Percentiles rank a stretch among this genome's conserved stretches.
Conservation (phyloP, 306 rosid species). For the Potentilla sterilis region DNA sequence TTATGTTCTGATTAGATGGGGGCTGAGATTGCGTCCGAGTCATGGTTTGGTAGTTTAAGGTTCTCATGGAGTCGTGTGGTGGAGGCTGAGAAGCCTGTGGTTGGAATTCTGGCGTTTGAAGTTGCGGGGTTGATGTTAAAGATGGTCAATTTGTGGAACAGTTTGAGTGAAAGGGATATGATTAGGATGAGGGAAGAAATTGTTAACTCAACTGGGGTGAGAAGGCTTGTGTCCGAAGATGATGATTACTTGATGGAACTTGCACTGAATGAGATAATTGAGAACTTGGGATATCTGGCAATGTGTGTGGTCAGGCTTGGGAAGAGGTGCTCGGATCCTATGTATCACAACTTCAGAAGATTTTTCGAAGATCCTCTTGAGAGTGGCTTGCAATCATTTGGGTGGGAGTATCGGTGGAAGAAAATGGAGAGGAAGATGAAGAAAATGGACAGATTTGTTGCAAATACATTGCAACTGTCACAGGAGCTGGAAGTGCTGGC, state of each 20-base stretch:
- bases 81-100: conserved; percentile 41
- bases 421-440: conserved; percentile 84
- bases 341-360: conserved; percentile 51
- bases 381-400: conserved; percentile 45
- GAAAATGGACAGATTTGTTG: conserved; percentile 78
- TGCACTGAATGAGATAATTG: conserved; percentile 59
- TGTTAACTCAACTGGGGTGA: conserved; percentile 54
- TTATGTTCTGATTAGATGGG: conserved; percentile 33
- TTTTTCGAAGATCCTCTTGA: conserved; percentile 54
- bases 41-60: conserved; percentile 44
- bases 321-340: conserved; percentile 55
- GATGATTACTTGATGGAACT: conserved; percentile 58
- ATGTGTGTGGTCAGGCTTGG: conserved; percentile 62
- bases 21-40: conserved; percentile 39
- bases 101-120: conserved; percentile 76
- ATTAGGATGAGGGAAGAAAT: conserved; percentile 44
- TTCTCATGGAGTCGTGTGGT: conserved; percentile 40
- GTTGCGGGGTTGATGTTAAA: conserved; percentile 72
- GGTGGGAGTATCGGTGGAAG: conserved; percentile 71
- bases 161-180: conserved; percentile 52
- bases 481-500: conserved; percentile 60
- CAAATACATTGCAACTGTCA: conserved; percentile 44
- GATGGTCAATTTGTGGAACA: conserved; percentile 66
- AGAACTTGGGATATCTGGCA: conserved; percentile 50
- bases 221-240: conserved; percentile 57